Base-by-base conservation (phyloP, 306 rosid genomes). In the Geum urbanum region DNA sequence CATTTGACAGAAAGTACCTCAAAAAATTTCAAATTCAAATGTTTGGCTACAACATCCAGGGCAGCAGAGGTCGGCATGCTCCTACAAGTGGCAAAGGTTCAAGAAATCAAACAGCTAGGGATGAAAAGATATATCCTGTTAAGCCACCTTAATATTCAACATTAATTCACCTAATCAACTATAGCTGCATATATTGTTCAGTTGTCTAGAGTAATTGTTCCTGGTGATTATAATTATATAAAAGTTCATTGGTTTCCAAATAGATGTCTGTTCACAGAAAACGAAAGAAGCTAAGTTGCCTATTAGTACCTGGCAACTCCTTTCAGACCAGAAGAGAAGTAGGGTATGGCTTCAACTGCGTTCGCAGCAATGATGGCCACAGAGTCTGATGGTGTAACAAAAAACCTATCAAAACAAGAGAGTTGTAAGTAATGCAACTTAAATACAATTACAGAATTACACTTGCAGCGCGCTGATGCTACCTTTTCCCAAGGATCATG, bases 51-150 rank as follows among this genome's bases (percentile, higher is more conserved):
- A 77, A 94, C 96, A 83, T 94, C 99, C 77, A 94, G 89, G 83
- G 99, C 99, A 77, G 99, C 99, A 44, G 99, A 94, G 75, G 99
- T 94, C 54, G 99, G 99, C 99, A 94, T 94, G 84, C 99, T 94
- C 97, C 99, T 94, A 74, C 73, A 85, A 78, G 67, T 55, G 66
- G 72, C 4, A 66, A 58, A 63, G 14, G 3, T 61, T 67, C 50
- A 72, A 50, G 65, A 58, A 20, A 70, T 47, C 19, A 65, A 56
- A 58, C 70, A 37, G 41, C 11, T 13, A 59, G 48, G 69, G 19
- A 65, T 22, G n/a, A 52, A 18, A 68, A 24, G 35, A 11, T 4
- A 39, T 52, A 68, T 51, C 13, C 48, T 32, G 37, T 32, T 3
- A 32, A 32, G 37, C 37, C 37, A 32, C 37, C 37, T 32, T 2